Conservation (phyloP, 139 green algal genomes). For the Chlorella sp. region DNA sequence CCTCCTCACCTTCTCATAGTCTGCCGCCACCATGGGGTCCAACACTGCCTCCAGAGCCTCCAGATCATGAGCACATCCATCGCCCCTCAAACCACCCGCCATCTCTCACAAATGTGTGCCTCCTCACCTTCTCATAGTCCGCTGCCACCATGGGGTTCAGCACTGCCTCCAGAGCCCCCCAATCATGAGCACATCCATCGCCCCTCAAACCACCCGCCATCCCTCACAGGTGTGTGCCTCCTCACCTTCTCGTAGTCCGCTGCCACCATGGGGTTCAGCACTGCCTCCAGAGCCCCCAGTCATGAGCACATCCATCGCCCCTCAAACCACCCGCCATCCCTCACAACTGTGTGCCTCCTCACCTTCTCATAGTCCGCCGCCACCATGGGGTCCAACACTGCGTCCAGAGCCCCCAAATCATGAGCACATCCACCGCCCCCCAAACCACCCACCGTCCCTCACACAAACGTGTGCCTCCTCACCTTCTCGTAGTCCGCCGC, state of each 20-base stretch:
- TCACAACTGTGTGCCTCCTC: background rate
- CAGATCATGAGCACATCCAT: too few species aligned
- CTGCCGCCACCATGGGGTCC: conserved; percentile 27
- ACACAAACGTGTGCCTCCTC: background rate
- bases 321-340: too few species aligned
- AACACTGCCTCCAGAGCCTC: conserved; percentile 14
- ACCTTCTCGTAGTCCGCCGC: conserved; percentile 14
- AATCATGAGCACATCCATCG: too few species aligned
- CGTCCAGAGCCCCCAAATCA: too few species aligned
- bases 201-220: too few species aligned
- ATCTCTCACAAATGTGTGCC: background rate
- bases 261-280: conserved; percentile 30
- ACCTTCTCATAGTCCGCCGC: conserved; percentile 11
- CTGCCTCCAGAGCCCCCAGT: conserved; percentile 43
- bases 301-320: too few species aligned
- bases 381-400: conserved; percentile 35
- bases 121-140: conserved; percentile 17
- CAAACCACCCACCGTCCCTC: background rate
- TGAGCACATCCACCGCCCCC: too few species aligned
- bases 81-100: too few species aligned
- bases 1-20: conserved; percentile 14
- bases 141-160: conserved; percentile 28
- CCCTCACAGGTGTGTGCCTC: background rate
- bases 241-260: conserved; percentile 17
- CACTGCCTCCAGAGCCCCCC: conserved; percentile 36